Conservation (phyloP, 495 filamentous ascomycete species). For the Hypoxylon lienhwacheense region DNA sequence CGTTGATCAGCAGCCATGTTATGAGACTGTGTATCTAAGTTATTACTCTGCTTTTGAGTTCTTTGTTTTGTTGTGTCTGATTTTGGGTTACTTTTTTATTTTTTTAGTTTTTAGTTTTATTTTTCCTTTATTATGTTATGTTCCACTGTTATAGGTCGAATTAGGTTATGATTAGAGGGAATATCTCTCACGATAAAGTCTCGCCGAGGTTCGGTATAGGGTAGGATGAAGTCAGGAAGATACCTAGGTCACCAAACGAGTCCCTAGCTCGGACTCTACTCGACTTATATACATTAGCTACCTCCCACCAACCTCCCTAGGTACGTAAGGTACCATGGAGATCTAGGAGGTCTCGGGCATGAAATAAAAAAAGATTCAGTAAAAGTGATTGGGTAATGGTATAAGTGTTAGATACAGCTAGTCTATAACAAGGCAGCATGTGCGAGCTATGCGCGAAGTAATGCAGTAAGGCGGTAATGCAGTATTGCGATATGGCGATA, state of each 20-base stretch:
- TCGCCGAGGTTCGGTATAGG: neutral
- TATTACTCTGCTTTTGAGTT: neutral
- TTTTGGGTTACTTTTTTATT: neutral
- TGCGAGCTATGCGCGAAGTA: too few relatives aligned
- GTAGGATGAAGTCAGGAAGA: constrained; percentile 9
- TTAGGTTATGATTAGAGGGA: neutral
- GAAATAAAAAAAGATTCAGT: neutral
- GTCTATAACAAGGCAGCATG: constrained; percentile 13
- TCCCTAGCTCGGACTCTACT: constrained; percentile 12
- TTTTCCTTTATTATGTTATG: too few relatives aligned
- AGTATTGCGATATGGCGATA: too few relatives aligned
- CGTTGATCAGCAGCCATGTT: constrained; percentile 28
- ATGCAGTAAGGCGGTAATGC: too few relatives aligned
- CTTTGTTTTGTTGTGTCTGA: neutral
- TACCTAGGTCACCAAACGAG: constrained; percentile 7
- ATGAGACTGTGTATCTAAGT: too few relatives aligned
- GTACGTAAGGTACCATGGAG: constrained; percentile 13
- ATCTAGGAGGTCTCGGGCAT: constrained; percentile 25
- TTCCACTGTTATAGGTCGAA: neutral
- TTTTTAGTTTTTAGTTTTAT: neutral
- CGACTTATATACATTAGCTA: constrained; percentile 25
- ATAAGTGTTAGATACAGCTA: constrained; percentile 8
- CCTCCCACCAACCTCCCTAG: too few relatives aligned
- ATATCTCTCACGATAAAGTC: constrained; percentile 8
- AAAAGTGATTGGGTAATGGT: constrained; percentile 19